A percentile compares a stretch with the other conserved stretches of the same genome.
Conservation (phyloP, 2,329 filamentous ascomycete species). For the Diplodia corticola region DNA sequence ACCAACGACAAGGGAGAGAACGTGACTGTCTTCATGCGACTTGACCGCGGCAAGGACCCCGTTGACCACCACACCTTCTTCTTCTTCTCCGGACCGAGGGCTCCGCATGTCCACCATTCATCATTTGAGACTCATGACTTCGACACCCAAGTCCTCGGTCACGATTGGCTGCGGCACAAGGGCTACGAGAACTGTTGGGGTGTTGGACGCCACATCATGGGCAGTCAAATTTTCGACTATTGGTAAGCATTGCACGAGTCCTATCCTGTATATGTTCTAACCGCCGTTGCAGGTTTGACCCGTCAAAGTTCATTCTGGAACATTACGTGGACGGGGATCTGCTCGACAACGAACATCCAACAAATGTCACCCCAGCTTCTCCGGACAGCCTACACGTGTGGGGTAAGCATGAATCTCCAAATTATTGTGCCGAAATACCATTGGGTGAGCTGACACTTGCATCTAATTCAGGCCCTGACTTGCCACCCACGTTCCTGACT, state of each 20-base stretch:
- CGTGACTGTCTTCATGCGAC: constrained; percentile 54
- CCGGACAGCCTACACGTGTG: constrained; percentile 21
- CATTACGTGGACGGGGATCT: constrained; percentile 65
- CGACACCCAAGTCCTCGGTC: constrained; percentile 68
- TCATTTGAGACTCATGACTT: constrained; percentile 72
- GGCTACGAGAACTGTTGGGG: constrained; percentile 69
- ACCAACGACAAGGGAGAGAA: constrained; percentile 33
- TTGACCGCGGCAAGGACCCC: constrained; percentile 53
- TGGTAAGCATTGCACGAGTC: constrained; percentile 50
- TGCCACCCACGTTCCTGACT: constrained; percentile 14
- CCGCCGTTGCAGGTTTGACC: constrained; percentile 43
- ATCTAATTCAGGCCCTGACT: neutral
- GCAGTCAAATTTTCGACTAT: constrained; percentile 72
- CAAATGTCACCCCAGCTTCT: neutral
- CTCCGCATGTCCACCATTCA: constrained; percentile 63
- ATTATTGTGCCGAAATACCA: too few relatives aligned
- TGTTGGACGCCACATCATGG: constrained; percentile 68
- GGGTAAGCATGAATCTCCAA: constrained; percentile 1
- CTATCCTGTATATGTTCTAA: neutral
- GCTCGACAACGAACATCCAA: constrained; percentile 9
- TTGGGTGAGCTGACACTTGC: neutral
- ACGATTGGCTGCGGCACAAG: constrained; percentile 65
- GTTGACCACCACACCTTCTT: constrained; percentile 61
- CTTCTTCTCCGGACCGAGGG: constrained; percentile 42
- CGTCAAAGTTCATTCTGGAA: constrained; percentile 63